These are phyloP conservation scores for Sextonia rubra DNA, from an alignment of 164 flowering plant species.

Conservation along the genomic window DNA sequence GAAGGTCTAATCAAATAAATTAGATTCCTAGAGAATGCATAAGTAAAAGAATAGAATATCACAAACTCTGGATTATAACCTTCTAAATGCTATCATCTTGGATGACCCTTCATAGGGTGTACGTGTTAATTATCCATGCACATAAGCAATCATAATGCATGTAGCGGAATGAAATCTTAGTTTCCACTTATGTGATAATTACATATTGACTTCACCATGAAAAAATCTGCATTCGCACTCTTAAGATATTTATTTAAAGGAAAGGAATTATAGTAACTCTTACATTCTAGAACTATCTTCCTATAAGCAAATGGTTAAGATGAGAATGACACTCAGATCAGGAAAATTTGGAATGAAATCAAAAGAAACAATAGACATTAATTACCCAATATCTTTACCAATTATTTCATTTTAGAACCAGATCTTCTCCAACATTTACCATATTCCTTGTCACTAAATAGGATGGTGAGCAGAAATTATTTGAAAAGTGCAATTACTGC, in stretches of 20 bases:
- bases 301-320: background rate
- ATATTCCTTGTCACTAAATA: too few relatives aligned
- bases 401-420: background rate
- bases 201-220: background rate
- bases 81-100: too few relatives aligned
- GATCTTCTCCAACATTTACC: background rate
- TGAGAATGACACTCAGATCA: background rate
- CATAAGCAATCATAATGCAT: background rate
- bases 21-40: too few relatives aligned
- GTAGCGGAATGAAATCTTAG: background rate
- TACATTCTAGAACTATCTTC: background rate
- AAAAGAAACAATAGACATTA: background rate
- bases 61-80: too few relatives aligned
- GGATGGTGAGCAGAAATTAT: too few relatives aligned
- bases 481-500: too few relatives aligned
- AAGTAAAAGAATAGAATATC: too few relatives aligned
- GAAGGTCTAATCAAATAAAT: too few relatives aligned
- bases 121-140: background rate
- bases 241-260: background rate
- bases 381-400: background rate
- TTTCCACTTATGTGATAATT: background rate
- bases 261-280: background rate
- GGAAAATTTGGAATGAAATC: background rate
- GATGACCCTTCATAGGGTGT: too few relatives aligned
- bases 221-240: background rate